Evolutionary conservation across 2,329 filamentous ascomycete genomes (phyloP).

Genomic region (Aspergillus sp.): DNA sequence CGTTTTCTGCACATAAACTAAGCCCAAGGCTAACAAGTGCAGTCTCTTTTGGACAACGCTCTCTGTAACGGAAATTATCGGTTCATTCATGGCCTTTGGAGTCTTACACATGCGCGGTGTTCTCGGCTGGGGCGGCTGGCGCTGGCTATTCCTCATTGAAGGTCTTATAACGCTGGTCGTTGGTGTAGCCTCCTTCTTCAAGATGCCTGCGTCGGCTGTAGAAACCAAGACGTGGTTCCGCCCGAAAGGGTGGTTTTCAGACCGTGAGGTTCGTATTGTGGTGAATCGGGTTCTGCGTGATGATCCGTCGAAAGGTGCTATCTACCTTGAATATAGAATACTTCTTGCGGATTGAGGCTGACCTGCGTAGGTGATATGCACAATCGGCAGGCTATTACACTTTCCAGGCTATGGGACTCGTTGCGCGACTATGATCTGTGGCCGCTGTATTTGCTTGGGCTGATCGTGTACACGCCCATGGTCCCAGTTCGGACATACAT

Average conservation of each 20-base stretch:
- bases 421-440: constrained; percentile 62
- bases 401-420: constrained; percentile 50
- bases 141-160: constrained; percentile 59
- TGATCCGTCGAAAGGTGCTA: constrained; percentile 56
- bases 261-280: constrained; percentile 60
- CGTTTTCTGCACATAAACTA: background rate
- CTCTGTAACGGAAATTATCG: constrained; percentile 34
- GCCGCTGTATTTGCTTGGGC: constrained; percentile 55
- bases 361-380: constrained; percentile 51
- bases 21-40: background rate
- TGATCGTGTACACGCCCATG: constrained; percentile 56
- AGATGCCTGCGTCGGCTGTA: constrained; percentile 55
- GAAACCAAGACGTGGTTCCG: constrained; percentile 58
- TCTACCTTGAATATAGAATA: no score
- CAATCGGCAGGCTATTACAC: constrained; percentile 58
- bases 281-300: constrained; percentile 61
- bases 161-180: constrained; percentile 55
- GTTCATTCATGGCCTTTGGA: constrained; percentile 37
- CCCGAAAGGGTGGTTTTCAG: constrained; percentile 60
- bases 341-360: background rate
- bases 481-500: constrained; percentile 55
- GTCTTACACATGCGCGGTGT: constrained; percentile 37
- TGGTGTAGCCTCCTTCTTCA: constrained; percentile 54
- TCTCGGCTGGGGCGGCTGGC: constrained; percentile 40
- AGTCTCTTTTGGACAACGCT: constrained; percentile 68